Percentiles rank a stretch among this genome's conserved stretches.
These are phyloP conservation scores for Collybia nuda DNA, from an alignment of 768 basidiomycete genomes.

Conservation along the genomic window DNA sequence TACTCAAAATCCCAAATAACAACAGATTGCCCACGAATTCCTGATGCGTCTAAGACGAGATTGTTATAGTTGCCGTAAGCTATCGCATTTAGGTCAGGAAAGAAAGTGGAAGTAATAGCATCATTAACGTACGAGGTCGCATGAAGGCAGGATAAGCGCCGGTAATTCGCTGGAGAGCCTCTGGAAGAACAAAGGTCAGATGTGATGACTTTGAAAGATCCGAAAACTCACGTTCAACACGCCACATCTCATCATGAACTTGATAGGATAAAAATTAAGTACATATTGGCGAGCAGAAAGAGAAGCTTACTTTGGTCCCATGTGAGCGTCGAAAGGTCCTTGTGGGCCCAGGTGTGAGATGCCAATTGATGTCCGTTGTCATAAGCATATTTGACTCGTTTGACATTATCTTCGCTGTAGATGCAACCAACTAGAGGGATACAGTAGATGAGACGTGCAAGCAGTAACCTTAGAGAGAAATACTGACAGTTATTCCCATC, in stretches of 20 bases:
- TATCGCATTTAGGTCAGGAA: not conserved
- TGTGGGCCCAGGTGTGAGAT: constrained; percentile 46
- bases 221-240: constrained; percentile 35
- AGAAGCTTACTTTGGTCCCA: constrained; percentile 37
- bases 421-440: constrained; percentile 33
- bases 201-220: not conserved
- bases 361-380: constrained; percentile 40
- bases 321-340: constrained; percentile 34
- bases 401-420: constrained; percentile 29
- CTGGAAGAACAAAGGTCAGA: constrained; percentile 16
- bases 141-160: constrained; percentile 46
- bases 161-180: constrained; percentile 39
- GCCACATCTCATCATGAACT: constrained; percentile 49
- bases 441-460: not conserved
- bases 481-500: constrained; percentile 34
- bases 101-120: not conserved
- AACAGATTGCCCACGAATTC: constrained; percentile 16
- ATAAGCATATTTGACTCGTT: constrained; percentile 35
- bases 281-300: not conserved
- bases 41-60: constrained; percentile 16
- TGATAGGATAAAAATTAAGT: not conserved
- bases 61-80: constrained; percentile 23
- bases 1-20: constrained; percentile 40
- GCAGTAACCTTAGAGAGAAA: not conserved
- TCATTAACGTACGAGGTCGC: constrained; percentile 37